A percentile compares a stretch with the other conserved stretches of the same genome.
These are phyloP conservation scores for Beauveria bassiana DNA, from an alignment of 2,329 filamentous ascomycete genomes.

Conservation along the genomic window DNA sequence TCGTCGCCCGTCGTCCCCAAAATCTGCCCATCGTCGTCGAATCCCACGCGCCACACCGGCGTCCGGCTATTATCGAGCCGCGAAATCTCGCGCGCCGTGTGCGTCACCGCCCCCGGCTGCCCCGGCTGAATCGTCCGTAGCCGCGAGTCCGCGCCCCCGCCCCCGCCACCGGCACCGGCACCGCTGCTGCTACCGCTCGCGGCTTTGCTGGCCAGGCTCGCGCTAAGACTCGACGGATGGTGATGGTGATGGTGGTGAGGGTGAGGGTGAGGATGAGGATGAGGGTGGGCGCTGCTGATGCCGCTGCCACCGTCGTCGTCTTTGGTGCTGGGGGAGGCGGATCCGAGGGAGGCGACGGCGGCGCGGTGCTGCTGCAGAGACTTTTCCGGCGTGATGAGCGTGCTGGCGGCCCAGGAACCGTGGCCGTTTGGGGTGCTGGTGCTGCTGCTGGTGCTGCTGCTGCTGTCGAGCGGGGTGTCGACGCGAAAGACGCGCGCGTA, in stretches of 20 bases:
- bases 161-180: neutral
- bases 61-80: slow-evolving; percentile 60
- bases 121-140: slow-evolving; percentile 53
- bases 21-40: slow-evolving; percentile 63
- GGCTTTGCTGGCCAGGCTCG: slow-evolving; percentile 44
- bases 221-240: slow-evolving; percentile 40
- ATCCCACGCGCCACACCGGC: slow-evolving; percentile 69
- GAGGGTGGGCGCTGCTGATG: no score
- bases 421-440: no score
- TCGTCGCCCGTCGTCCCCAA: slow-evolving; percentile 72
- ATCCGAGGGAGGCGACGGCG: neutral
- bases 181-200: slow-evolving; percentile 19
- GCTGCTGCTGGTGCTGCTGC: slow-evolving; percentile 18
- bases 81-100: slow-evolving; percentile 44
- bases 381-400: slow-evolving; percentile 32
- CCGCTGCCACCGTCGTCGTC: no score
- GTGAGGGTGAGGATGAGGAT: no score
- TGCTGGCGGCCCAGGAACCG: slow-evolving; percentile 37
- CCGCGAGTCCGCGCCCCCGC: slow-evolving; percentile 32
- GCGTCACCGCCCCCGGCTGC: slow-evolving; percentile 27
- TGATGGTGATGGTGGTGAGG: slow-evolving; percentile 23
- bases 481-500: slow-evolving; percentile 82
- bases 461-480: slow-evolving; percentile 47
- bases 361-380: slow-evolving; percentile 15
- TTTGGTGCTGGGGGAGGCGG: slow-evolving; percentile 13